Evolutionary conservation across 2,329 filamentous ascomycete species (phyloP).

Genomic region (Hymenoscyphus albidus): DNA sequence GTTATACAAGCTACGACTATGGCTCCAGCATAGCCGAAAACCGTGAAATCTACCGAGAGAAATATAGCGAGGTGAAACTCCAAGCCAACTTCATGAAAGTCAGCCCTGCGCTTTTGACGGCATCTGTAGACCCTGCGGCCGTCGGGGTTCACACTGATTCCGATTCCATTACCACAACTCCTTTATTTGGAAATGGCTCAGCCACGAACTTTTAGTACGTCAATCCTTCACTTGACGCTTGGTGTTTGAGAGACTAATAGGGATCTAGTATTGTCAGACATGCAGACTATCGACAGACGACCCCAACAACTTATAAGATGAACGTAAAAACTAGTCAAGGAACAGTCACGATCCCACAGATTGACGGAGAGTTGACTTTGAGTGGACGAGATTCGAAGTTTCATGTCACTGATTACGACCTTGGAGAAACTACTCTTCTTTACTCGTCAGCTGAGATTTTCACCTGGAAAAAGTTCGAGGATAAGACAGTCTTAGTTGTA

Average conservation of each 20-base stretch:
- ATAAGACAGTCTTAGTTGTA: constrained; percentile 57
- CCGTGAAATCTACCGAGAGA: constrained; percentile 64
- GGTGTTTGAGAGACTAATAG: background rate
- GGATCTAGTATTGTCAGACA: constrained; percentile 53
- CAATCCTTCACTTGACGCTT: background rate
- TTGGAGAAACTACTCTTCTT: constrained; percentile 55
- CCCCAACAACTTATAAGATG: constrained; percentile 58
- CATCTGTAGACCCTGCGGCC: constrained; percentile 47
- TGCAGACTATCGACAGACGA: constrained; percentile 56
- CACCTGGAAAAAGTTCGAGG: constrained; percentile 62
- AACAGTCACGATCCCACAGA: constrained; percentile 54
- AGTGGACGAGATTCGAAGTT: constrained; percentile 64
- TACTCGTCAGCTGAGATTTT: constrained; percentile 70
- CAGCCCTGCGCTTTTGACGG: constrained; percentile 64
- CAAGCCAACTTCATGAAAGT: constrained; percentile 71
- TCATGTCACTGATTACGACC: constrained; percentile 62
- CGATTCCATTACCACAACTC: constrained; percentile 50
- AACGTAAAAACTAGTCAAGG: constrained; percentile 58
- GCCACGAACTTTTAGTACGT: constrained; percentile 53
- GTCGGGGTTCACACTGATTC: constrained; percentile 49
- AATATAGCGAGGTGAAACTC: constrained; percentile 76
- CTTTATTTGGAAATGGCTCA: constrained; percentile 52
- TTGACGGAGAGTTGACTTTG: constrained; percentile 53
- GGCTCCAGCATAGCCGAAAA: constrained; percentile 65
- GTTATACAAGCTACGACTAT: constrained; percentile 57